Conservation (phyloP, 768 basidiomycete species). For the Macrolepiota fuliginosa region DNA sequence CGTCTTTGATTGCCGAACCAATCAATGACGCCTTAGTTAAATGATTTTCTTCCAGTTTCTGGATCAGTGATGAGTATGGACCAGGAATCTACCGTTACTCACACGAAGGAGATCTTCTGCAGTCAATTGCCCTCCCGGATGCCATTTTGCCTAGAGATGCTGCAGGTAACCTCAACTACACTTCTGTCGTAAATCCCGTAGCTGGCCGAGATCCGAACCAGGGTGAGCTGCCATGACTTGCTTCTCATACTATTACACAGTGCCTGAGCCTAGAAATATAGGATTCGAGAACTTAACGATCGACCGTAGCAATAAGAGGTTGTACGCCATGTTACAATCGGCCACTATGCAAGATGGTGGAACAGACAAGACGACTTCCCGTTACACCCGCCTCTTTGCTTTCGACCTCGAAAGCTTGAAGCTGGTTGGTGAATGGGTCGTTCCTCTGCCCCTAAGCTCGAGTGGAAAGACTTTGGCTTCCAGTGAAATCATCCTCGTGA, state of each 20-base stretch:
- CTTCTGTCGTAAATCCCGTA: constrained; percentile 40
- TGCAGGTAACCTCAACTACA: constrained; percentile 50
- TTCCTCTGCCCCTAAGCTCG: constrained; percentile 51
- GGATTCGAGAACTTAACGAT: constrained; percentile 63
- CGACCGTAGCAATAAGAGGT: constrained; percentile 40
- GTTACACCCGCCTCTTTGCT: constrained; percentile 55
- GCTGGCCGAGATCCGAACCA: constrained; percentile 57
- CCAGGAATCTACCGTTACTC: constrained; percentile 60
- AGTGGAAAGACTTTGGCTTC: constrained; percentile 49
- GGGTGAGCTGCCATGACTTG: constrained; percentile 28
- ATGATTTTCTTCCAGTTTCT: constrained; percentile 38
- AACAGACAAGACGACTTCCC: constrained; percentile 38
- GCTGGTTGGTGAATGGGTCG: constrained; percentile 57
- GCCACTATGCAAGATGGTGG: constrained; percentile 68
- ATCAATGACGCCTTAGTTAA: background rate
- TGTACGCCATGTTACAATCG: constrained; percentile 63
- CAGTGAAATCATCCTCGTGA: constrained; percentile 60
- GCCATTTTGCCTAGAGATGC: constrained; percentile 51
- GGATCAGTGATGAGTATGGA: constrained; percentile 70
- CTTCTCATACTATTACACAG: background rate
- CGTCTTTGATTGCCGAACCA: constrained; percentile 16
- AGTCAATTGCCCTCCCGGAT: constrained; percentile 55
- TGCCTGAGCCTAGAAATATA: constrained; percentile 15
- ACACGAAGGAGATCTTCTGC: constrained; percentile 43
- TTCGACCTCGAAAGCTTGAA: constrained; percentile 42